Percentiles rank a stretch among this genome's conserved stretches.
Evolutionary conservation across 2,329 filamentous ascomycete genomes (phyloP).

Genomic region (Fusarium sp.): DNA sequence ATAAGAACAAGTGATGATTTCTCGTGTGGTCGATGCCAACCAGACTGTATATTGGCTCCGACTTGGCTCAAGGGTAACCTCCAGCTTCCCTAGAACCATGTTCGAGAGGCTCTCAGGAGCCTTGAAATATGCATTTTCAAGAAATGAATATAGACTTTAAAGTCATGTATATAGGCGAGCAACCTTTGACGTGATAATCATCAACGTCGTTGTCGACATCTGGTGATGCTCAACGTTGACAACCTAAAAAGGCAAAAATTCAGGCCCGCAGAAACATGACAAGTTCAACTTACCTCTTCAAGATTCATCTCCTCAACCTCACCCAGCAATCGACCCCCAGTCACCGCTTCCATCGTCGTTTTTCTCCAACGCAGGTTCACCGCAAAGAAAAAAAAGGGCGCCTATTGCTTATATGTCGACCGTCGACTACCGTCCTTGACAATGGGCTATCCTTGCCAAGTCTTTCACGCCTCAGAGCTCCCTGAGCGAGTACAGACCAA

Average conservation of each 20-base stretch:
- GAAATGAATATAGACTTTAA: not conserved
- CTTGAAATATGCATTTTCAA: not conserved
- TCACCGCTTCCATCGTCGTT: constrained; percentile 50
- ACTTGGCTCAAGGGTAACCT: constrained; percentile 2
- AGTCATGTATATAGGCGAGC: not conserved
- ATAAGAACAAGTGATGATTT: no score
- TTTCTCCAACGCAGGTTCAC: not conserved
- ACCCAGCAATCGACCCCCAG: constrained; percentile 60
- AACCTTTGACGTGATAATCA: not conserved
- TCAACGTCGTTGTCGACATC: constrained; percentile 27
- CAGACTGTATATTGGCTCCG: no score
- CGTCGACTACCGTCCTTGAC: constrained; percentile 4
- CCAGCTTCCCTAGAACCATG: not conserved
- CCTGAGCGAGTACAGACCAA: constrained; percentile 59
- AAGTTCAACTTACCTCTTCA: constrained; percentile 62
- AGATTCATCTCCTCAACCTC: constrained; percentile 67
- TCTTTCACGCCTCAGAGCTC: constrained; percentile 63
- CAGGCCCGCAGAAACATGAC: constrained; percentile 13
- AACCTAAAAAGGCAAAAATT: constrained; percentile 19
- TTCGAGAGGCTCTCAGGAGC: not conserved
- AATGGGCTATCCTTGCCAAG: constrained; percentile 68
- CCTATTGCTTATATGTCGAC: not conserved
- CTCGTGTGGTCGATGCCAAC: no score
- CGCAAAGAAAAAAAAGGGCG: not conserved
- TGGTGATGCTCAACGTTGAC: not conserved